These are phyloP conservation scores for Pythium rishiriense DNA, from an alignment of 352 stramenopile species.

Conservation along the genomic window DNA sequence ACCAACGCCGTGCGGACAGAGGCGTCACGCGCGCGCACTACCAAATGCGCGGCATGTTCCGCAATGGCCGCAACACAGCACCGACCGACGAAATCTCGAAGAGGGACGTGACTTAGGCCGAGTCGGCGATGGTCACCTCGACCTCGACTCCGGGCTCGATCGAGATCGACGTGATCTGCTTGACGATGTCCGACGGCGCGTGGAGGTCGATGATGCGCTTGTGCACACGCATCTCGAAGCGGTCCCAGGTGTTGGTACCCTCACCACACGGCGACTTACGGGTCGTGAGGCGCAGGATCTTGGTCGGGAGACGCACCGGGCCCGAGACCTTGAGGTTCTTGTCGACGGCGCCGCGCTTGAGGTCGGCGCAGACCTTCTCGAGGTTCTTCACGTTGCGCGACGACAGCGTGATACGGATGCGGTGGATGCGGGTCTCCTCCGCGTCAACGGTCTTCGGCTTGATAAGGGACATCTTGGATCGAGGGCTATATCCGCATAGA, in stretches of 20 bases:
- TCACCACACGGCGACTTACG: constrained; percentile 98
- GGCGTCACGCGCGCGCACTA: neutral
- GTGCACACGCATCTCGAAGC: constrained; percentile 99
- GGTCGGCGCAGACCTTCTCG: constrained; percentile 98
- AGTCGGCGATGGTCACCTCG: constrained; percentile 97
- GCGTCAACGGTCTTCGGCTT: constrained; percentile 87
- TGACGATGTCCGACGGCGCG: constrained; percentile 98
- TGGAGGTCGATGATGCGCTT: constrained; percentile 99
- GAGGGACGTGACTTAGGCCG: constrained; percentile 48
- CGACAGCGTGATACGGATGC: constrained; percentile 99
- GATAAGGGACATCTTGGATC: constrained; percentile 89
- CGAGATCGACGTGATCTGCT: constrained; percentile 99
- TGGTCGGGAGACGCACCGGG: constrained; percentile 98
- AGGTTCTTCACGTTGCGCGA: constrained; percentile 99
- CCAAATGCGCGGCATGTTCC: neutral
- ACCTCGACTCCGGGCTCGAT: constrained; percentile 99
- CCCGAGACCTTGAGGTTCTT: constrained; percentile 98
- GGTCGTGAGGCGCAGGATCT: constrained; percentile 98
- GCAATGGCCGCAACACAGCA: too few relatives aligned
- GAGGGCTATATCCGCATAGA: constrained; percentile 47
- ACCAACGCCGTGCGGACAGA: neutral
- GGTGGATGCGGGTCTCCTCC: constrained; percentile 90
- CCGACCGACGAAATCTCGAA: too few relatives aligned
- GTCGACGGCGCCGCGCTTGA: constrained; percentile 98
- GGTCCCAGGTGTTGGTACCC: constrained; percentile 99